Conservation (phyloP, 1,284 basidiomycete species). For the Pyrrhoderma noxium region DNA sequence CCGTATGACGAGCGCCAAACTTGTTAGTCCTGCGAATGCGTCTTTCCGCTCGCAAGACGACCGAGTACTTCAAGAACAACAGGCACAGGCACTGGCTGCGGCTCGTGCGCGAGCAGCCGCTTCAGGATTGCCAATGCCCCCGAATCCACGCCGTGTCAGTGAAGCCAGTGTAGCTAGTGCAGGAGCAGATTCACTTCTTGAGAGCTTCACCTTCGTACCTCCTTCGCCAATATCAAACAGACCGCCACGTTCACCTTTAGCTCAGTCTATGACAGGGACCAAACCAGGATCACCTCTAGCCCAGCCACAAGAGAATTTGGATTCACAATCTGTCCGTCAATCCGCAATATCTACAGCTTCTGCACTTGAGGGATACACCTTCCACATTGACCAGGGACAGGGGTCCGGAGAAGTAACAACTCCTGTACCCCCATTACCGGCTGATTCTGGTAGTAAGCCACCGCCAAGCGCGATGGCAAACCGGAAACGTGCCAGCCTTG, state of each 20-base stretch:
- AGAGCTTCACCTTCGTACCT: constrained; percentile 78
- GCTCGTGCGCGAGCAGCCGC: constrained; percentile 52
- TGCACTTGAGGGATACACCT: constrained; percentile 53
- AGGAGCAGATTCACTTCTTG: constrained; percentile 63
- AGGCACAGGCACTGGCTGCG: constrained; percentile 48
- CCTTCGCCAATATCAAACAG: constrained; percentile 75
- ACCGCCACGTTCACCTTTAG: constrained; percentile 64
- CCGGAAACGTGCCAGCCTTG: constrained; percentile 61
- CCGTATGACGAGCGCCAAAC: constrained; percentile 49
- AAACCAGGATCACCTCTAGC: constrained; percentile 19
- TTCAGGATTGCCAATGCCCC: constrained; percentile 22
- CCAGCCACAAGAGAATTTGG: background rate
- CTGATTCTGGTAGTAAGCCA: constrained; percentile 6
- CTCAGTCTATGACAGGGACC: constrained; percentile 49
- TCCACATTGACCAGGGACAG: constrained; percentile 58
- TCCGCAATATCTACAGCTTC: constrained; percentile 3
- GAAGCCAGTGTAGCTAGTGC: constrained; percentile 20
- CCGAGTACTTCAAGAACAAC: constrained; percentile 41
- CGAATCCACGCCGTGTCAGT: constrained; percentile 55
- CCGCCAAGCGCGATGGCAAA: constrained; percentile 18
- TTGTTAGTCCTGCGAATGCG: constrained; percentile 25
- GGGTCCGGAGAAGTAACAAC: constrained; percentile 8
- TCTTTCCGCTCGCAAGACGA: constrained; percentile 6
- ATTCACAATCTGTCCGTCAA: no score
- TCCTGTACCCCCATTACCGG: constrained; percentile 13